Evolutionary conservation across 2,329 filamentous ascomycete species (phyloP).

Genomic region (Colletotrichum siamense): DNA sequence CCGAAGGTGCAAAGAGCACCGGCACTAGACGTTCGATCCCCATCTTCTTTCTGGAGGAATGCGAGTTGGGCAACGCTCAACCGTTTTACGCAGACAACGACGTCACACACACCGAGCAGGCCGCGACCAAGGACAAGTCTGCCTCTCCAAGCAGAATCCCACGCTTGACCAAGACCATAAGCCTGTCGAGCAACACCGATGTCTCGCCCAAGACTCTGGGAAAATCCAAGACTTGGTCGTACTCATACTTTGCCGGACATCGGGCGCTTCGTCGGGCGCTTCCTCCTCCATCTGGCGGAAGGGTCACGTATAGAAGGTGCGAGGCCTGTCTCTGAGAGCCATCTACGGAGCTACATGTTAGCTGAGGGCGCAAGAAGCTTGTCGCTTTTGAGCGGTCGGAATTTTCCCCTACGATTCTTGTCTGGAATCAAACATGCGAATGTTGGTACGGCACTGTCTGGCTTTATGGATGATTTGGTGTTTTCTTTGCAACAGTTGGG

Average conservation of each 20-base stretch:
- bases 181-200: neutral
- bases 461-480: neutral
- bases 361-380: neutral
- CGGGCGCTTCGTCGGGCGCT: neutral
- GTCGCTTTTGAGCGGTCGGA: neutral
- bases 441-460: neutral
- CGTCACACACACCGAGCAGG: neutral
- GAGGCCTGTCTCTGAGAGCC: neutral
- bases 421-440: neutral
- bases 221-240: neutral
- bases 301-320: neutral
- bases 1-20: neutral
- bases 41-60: neutral
- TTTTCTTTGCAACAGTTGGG: neutral
- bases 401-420: neutral
- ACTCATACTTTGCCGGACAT: neutral
- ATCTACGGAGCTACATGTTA: neutral
- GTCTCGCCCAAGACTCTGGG: neutral
- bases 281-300: neutral
- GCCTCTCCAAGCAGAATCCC: neutral
- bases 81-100: neutral
- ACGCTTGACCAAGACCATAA: neutral
- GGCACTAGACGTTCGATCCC: neutral
- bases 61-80: neutral
- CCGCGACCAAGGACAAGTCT: neutral